Evolutionary conservation across 1,139 yeast genomes (phyloP).

Genomic region (Saccharomyces hybrid): DNA sequence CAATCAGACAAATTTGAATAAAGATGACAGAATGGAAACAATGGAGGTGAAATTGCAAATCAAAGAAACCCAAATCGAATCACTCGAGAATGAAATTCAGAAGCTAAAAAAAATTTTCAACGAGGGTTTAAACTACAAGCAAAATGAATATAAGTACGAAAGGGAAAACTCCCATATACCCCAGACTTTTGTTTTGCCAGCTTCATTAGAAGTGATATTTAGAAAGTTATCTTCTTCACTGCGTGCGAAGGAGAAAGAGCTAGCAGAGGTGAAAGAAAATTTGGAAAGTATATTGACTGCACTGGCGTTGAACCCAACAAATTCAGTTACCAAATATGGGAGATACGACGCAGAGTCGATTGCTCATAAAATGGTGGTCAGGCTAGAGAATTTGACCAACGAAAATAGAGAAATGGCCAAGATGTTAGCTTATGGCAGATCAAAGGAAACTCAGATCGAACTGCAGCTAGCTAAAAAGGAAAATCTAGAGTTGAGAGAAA

Average conservation of each 20-base stretch:
- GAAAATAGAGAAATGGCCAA: conserved; percentile 69
- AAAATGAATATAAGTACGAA: conserved; percentile 9
- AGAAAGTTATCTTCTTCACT: conserved; percentile 39
- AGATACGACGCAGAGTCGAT: conserved; percentile 67
- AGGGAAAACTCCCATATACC: conserved; percentile 5
- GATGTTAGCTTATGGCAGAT: conserved; percentile 64
- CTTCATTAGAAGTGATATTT: conserved; percentile 29
- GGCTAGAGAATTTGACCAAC: conserved; percentile 51
- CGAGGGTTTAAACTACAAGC: conserved; percentile 16
- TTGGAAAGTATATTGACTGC: conserved; percentile 61
- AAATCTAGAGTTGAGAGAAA: conserved; percentile 38
- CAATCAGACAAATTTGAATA: conserved; percentile 7
- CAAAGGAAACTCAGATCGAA: conserved; percentile 64
- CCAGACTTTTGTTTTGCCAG: conserved; percentile 15
- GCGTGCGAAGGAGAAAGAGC: conserved; percentile 45
- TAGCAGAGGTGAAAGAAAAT: conserved; percentile 52
- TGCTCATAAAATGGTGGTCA: conserved; percentile 65
- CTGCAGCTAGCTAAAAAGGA: conserved; percentile 52
- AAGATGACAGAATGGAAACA: conserved; percentile 9
- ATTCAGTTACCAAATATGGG: conserved; percentile 41
- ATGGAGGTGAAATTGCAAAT: conserved; percentile 30
- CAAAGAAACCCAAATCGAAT: conserved; percentile 36
- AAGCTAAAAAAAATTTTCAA: conserved; percentile 24
- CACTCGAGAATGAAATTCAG: conserved; percentile 34
- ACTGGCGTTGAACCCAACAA: conserved; percentile 39